Conservation (phyloP, 495 filamentous ascomycete genomes). For the Pseudoneurospora amorphoporcata region DNA sequence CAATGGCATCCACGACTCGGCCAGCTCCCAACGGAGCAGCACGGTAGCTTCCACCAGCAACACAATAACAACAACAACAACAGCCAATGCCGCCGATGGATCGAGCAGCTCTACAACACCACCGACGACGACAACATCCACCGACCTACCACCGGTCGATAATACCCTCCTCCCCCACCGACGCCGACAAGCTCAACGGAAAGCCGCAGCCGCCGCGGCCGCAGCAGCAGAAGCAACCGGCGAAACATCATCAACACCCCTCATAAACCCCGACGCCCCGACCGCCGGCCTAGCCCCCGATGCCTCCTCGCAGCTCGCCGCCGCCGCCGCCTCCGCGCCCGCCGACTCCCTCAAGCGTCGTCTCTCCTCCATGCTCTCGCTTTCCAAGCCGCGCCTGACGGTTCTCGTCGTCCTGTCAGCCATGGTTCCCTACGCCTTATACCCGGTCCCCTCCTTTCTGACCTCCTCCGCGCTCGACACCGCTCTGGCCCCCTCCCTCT, state of each 20-base stretch:
- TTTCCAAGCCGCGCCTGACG: constrained; percentile 89
- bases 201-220: constrained; percentile 5
- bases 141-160: constrained; percentile 6
- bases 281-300: constrained; percentile 53
- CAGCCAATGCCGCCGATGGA: not conserved
- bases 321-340: constrained; percentile 57
- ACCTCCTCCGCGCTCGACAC: constrained; percentile 51
- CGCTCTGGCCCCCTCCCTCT: constrained; percentile 63
- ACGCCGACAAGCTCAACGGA: constrained; percentile 27
- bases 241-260: not conserved
- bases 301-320: constrained; percentile 72
- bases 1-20: constrained; percentile 11
- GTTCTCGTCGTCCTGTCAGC: constrained; percentile 86
- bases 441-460: constrained; percentile 71
- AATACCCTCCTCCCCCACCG: constrained; percentile 30
- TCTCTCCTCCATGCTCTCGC: constrained; percentile 76
- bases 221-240: not conserved
- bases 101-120: constrained; percentile 1
- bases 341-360: constrained; percentile 60
- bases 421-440: constrained; percentile 84
- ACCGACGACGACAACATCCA: not conserved
- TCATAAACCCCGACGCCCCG: constrained; percentile 7
- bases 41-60: not conserved
- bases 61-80: constrained; percentile 2
- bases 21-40: constrained; percentile 1